Percentiles rank a stretch among this genome's conserved stretches.
Conservation (phyloP, 1,284 basidiomycete genomes). For the Cystobasidium pallidum region DNA sequence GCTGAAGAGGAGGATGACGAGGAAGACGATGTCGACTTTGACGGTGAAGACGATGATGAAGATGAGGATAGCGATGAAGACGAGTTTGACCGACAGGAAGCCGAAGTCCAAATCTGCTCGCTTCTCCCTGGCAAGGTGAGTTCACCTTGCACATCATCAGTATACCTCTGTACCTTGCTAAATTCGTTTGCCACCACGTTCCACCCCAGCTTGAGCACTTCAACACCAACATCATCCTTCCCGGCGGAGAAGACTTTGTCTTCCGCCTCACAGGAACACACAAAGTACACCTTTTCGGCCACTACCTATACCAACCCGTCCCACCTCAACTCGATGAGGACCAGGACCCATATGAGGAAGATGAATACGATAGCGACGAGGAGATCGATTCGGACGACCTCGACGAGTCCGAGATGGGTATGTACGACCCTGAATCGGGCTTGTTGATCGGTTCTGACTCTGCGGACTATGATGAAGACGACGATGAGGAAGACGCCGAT, state of each 20-base stretch:
- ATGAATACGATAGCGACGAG: slow-evolving; percentile 57
- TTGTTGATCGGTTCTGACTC: slow-evolving; percentile 56
- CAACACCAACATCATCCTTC: slow-evolving; percentile 60
- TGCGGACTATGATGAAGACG: slow-evolving; percentile 49
- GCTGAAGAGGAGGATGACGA: slow-evolving; percentile 54
- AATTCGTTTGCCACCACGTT: slow-evolving; percentile 1
- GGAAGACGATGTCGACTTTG: slow-evolving; percentile 55
- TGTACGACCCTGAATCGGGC: slow-evolving; percentile 41
- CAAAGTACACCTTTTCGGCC: slow-evolving; percentile 80
- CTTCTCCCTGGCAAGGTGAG: slow-evolving; percentile 60
- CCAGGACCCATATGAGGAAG: slow-evolving; percentile 36
- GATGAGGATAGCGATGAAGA: slow-evolving; percentile 62
- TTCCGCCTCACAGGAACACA: slow-evolving; percentile 72
- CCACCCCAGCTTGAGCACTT: slow-evolving; percentile 75
- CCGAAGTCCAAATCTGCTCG: slow-evolving; percentile 59
- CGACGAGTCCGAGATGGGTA: slow-evolving; percentile 57
- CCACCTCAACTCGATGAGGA: slow-evolving; percentile 46
- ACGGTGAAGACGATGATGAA: slow-evolving; percentile 63
- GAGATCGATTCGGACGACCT: slow-evolving; percentile 61
- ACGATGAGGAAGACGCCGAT: slow-evolving; percentile 49
- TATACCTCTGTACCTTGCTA: not conserved
- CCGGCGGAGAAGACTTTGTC: slow-evolving; percentile 54
- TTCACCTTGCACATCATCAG: slow-evolving; percentile 57
- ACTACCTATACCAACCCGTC: slow-evolving; percentile 69
- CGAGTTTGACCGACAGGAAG: slow-evolving; percentile 58